phyloP scores from a whole-genome alignment of 1,284 basidiomycete species.

The Apiotrichum mycotoxinovorans region DNA sequence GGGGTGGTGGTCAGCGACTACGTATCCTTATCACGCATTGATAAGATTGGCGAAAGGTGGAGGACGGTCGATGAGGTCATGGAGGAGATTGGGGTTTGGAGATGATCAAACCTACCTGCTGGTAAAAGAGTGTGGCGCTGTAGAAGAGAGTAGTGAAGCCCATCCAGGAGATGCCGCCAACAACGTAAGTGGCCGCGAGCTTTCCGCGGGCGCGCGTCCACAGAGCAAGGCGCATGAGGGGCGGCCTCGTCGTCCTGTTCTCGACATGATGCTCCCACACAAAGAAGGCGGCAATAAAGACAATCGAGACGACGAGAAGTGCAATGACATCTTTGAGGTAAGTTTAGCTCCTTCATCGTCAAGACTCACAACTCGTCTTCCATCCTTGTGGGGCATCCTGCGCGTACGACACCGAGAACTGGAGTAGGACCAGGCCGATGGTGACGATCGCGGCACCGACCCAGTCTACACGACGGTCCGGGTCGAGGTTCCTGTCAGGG shows the following conservation, averaged over 20 bases:
- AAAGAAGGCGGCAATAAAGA: slow-evolving; percentile 61
- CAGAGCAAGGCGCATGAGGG: slow-evolving; percentile 67
- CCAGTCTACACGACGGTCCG: slow-evolving; percentile 72
- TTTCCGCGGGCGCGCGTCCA: slow-evolving; percentile 65
- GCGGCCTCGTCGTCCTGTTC: slow-evolving; percentile 53
- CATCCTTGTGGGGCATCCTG: slow-evolving; percentile 66
- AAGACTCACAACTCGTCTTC: slow-evolving; percentile 68
- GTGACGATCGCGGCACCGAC: slow-evolving; percentile 72
- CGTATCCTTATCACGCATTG: not conserved
- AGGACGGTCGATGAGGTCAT: not conserved
- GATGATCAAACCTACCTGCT: slow-evolving; percentile 21
- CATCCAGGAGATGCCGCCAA: slow-evolving; percentile 68
- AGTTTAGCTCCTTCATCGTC: not conserved
- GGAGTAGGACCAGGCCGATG: slow-evolving; percentile 67
- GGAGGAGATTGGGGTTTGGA: not conserved
- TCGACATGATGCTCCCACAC: slow-evolving; percentile 65
- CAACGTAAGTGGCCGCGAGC: slow-evolving; percentile 62
- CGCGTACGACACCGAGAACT: slow-evolving; percentile 75
- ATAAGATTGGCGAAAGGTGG: not conserved
- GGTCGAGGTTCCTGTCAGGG: slow-evolving; percentile 44
- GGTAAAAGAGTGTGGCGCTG: slow-evolving; percentile 43
- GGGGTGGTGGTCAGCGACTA: not conserved
- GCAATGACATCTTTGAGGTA: slow-evolving; percentile 49
- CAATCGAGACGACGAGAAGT: slow-evolving; percentile 62
- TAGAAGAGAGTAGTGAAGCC: slow-evolving; percentile 53